These are phyloP conservation scores for Suillus lakei DNA, from an alignment of 768 basidiomycete species.

Conservation along the genomic window DNA sequence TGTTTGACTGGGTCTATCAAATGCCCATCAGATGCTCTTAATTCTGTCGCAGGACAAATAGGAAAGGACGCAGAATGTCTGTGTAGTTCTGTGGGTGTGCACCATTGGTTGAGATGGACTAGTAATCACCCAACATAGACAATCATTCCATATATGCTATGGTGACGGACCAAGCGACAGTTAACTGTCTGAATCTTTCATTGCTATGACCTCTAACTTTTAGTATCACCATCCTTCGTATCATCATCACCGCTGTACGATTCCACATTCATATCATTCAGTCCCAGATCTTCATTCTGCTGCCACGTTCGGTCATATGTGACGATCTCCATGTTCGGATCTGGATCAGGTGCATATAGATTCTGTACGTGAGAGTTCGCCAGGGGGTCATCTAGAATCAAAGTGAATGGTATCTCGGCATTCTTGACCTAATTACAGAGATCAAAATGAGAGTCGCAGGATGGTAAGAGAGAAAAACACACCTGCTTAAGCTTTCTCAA, in stretches of 20 bases:
- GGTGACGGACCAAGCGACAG: neutral
- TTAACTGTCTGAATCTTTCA: neutral
- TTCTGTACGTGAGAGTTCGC: slow-evolving; percentile 97
- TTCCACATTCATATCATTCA: slow-evolving; percentile 90
- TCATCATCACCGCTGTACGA: slow-evolving; percentile 25
- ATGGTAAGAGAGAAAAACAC: slow-evolving; percentile 22
- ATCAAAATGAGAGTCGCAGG: slow-evolving; percentile 8
- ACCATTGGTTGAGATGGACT: neutral
- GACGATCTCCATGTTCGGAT: slow-evolving; percentile 90
- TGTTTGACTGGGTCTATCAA: no score
- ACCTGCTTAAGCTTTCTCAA: slow-evolving; percentile 77
- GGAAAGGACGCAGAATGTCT: neutral
- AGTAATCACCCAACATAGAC: neutral
- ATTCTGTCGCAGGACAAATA: neutral
- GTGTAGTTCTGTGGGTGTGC: neutral
- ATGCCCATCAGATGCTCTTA: neutral
- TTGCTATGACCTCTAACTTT: slow-evolving; percentile 7
- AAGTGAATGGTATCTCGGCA: slow-evolving; percentile 80
- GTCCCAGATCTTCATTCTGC: slow-evolving; percentile 93
- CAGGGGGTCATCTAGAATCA: slow-evolving; percentile 94
- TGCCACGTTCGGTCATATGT: slow-evolving; percentile 83
- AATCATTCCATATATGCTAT: neutral
- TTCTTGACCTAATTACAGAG: slow-evolving; percentile 63
- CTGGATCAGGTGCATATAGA: slow-evolving; percentile 95
- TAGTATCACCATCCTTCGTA: slow-evolving; percentile 7